A percentile compares a stretch with the other conserved stretches of the same genome.
phyloP scores from a whole-genome alignment of 2,329 filamentous ascomycete species.

The Diaporthe velutina region DNA sequence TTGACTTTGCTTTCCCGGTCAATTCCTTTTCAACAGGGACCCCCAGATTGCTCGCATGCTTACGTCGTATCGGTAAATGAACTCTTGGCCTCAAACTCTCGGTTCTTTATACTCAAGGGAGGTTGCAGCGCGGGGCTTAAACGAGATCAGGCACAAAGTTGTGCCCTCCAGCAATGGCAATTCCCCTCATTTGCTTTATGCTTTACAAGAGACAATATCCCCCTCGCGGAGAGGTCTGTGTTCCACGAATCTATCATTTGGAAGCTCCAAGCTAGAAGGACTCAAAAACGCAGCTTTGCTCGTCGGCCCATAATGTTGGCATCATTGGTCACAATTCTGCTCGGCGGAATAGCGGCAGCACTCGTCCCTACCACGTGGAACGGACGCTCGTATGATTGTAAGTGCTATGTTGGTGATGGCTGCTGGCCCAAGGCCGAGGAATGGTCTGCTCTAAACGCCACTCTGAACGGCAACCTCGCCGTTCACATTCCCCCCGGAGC shows the following conservation, averaged over 20 bases:
- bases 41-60: background rate
- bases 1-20: background rate
- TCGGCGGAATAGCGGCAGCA: background rate
- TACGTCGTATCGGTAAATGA: background rate
- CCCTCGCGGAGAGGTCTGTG: accelerated
- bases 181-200: too few relatives aligned
- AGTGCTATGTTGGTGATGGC: slow-evolving; percentile 48
- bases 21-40: background rate
- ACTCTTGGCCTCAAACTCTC: accelerated
- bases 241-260: background rate
- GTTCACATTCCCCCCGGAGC: slow-evolving; percentile 48
- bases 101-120: background rate
- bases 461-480: slow-evolving; percentile 51
- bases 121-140: background rate
- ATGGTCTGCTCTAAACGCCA: slow-evolving; percentile 51
- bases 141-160: background rate
- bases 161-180: background rate
- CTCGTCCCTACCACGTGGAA: slow-evolving; percentile 42
- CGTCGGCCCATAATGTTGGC: background rate
- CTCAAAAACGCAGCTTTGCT: too few relatives aligned
- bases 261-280: background rate
- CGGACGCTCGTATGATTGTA: slow-evolving; percentile 47
- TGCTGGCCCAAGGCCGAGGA: slow-evolving; percentile 48
- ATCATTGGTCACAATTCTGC: background rate
- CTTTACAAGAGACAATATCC: too few relatives aligned